phyloP scores from a whole-genome alignment of 352 stramenopile species.

The Nothophytophthora sp. region DNA sequence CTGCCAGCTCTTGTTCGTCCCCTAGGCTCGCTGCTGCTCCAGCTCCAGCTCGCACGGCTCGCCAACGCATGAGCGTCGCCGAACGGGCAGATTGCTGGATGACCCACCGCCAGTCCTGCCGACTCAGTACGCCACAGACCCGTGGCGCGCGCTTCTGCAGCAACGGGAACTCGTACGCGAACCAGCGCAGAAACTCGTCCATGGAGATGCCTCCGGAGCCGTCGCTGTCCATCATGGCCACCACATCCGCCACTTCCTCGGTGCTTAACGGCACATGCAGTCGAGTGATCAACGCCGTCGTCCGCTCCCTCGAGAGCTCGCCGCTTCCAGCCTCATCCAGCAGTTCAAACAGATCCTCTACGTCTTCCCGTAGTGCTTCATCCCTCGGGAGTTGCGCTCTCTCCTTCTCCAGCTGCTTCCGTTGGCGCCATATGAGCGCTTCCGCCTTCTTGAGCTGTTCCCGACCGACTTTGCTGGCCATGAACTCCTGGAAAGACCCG shows the following conservation, averaged over 20 bases:
- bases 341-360: constrained; percentile 71
- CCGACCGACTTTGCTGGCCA: constrained; percentile 44
- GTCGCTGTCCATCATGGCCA: constrained; percentile 85
- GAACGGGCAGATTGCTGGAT: constrained; percentile 53
- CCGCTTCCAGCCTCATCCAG: constrained; percentile 51
- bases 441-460: constrained; percentile 59
- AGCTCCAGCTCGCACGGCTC: constrained; percentile 35
- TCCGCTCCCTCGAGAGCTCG: constrained; percentile 51
- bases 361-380: constrained; percentile 52
- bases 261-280: constrained; percentile 58
- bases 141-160: constrained; percentile 46
- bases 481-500: constrained; percentile 54
- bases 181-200: constrained; percentile 68
- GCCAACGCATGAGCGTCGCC: constrained; percentile 51
- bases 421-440: constrained; percentile 33
- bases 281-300: constrained; percentile 46
- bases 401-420: constrained; percentile 35
- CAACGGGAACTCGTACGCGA: constrained; percentile 54
- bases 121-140: constrained; percentile 57
- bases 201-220: constrained; percentile 66
- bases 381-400: constrained; percentile 35
- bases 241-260: constrained; percentile 61
- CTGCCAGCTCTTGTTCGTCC: no score
- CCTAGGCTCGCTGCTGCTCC: no score
- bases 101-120: constrained; percentile 65